Evolutionary conservation across 306 rosid genomes (phyloP), one percentile per base, ranked within the genome.

Genomic region (Rosa lucieae): DNA sequence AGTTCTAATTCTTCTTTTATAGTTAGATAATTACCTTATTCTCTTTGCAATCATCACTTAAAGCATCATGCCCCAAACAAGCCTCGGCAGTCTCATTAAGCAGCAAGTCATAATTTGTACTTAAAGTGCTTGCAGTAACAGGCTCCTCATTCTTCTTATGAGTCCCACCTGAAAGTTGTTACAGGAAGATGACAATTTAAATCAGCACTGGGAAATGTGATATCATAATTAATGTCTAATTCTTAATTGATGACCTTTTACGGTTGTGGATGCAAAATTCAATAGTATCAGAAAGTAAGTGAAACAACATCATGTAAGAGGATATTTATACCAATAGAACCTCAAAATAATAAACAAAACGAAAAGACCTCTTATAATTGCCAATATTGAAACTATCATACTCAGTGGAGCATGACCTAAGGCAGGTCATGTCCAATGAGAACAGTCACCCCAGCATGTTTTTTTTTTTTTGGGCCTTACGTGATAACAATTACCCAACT

Each of bases 1-100:
- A 9, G 12, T 56, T 43, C 23, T 32, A 18, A 43, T 59, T 56
- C 10, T 29, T 69, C 40, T 44, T 7, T 0, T 17, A n/a, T 23
- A 55, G 82, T 55, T 49, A 82, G 55, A 23, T 63, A 83, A 76
- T 81, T 83, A 95, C 99, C 99, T 84, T 78, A 81, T 67, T 76
- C 82, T 87, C 91, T 77, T 87, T 49, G n/a, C 85, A 82, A 83
- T 85, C 87, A 59, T 83, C 85, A 52, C 78, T 79, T 79, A 69
- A 82, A 77, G 79, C 89, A 84, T 87, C 91, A 89, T 78, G 88
- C 72, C 66, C 90, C 86, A 86, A 78, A 89, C 87, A 84, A 84
- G 82, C 79, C 83, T 80, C 86, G 76, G 90, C 82, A 73, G 81
- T 75, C 84, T 82, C 91, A 56, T 86, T 79, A 55, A 80, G 86